Conservation (phyloP, 306 rosid genomes). For the Prunus fruticosa region DNA sequence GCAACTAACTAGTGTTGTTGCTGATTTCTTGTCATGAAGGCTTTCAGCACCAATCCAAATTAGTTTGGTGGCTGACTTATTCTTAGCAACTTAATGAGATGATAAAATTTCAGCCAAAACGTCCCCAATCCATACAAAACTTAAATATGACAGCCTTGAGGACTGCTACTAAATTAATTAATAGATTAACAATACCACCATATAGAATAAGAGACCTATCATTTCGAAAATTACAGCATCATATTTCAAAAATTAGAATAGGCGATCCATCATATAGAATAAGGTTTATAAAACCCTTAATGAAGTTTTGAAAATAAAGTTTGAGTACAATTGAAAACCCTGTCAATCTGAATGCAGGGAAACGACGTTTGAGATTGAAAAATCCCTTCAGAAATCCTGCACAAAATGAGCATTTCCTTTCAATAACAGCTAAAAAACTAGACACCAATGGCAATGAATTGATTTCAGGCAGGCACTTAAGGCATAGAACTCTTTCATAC, state of each 20-base stretch:
- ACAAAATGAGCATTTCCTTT: neutral
- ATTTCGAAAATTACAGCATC: neutral
- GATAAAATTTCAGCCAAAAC: neutral
- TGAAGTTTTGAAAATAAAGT: neutral
- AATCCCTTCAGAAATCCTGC: slow-evolving; percentile 16
- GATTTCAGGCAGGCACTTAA: neutral
- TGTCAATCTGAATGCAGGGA: neutral
- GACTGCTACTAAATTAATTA: neutral
- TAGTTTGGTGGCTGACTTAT: neutral
- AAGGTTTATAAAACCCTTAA: too few species aligned
- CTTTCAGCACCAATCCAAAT: neutral
- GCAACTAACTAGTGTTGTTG: neutral
- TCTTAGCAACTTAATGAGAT: neutral
- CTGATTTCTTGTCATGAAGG: neutral
- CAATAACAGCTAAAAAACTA: neutral
- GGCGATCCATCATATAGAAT: too few species aligned
- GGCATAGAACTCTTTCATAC: neutral
- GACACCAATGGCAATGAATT: neutral
- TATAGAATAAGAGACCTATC: neutral
- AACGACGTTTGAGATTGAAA: neutral
- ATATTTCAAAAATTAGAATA: neutral
- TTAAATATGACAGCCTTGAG: neutral
- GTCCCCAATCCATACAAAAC: neutral
- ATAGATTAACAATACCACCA: neutral
- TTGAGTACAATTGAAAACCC: neutral